Percentiles rank a stretch among this genome's conserved stretches.
Evolutionary conservation across 163 green algal species (phyloP).

Genomic region (Scenedesmus sp.): DNA sequence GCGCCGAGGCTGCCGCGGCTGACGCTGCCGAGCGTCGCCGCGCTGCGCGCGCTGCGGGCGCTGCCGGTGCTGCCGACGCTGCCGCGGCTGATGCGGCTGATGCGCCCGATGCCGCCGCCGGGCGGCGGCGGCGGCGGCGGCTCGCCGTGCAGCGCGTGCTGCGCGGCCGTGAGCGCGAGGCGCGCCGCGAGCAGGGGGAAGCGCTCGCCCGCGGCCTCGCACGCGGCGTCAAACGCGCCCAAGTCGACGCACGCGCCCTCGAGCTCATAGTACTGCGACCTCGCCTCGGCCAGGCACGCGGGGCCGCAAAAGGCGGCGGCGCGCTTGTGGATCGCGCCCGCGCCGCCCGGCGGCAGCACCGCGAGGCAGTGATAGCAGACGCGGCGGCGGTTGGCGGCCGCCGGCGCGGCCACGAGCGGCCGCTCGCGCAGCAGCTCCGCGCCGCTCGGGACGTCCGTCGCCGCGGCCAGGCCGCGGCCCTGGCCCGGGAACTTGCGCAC

Average conservation of each 20-base stretch:
- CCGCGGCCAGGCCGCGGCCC: conserved; percentile 57
- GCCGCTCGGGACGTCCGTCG: conserved; percentile 47
- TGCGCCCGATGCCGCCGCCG: neutral
- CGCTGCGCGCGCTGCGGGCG: neutral
- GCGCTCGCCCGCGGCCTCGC: conserved; percentile 48
- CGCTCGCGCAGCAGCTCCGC: conserved; percentile 46
- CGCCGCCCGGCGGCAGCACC: conserved; percentile 34
- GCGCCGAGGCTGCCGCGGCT: conserved; percentile 6
- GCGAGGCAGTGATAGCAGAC: conserved; percentile 70
- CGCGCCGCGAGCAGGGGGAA: conserved; percentile 69
- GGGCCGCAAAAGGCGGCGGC: conserved; percentile 28
- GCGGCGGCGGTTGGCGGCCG: conserved; percentile 21
- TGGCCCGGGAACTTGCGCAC: conserved; percentile 53
- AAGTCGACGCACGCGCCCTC: conserved; percentile 27
- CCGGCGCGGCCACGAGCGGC: conserved; percentile 48
- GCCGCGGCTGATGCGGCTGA: conserved; percentile 5
- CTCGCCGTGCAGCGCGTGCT: conserved; percentile 3
- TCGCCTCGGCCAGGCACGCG: conserved; percentile 7
- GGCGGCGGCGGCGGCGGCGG: neutral
- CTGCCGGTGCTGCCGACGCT: conserved; percentile 6
- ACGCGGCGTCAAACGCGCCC: conserved; percentile 50
- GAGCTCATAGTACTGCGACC: neutral
- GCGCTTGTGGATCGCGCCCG: conserved; percentile 28
- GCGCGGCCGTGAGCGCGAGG: conserved; percentile 59
- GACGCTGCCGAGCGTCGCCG: neutral